Conservation (phyloP, 129 eudicot genomes). For the Centrapalus pauciflorus region DNA sequence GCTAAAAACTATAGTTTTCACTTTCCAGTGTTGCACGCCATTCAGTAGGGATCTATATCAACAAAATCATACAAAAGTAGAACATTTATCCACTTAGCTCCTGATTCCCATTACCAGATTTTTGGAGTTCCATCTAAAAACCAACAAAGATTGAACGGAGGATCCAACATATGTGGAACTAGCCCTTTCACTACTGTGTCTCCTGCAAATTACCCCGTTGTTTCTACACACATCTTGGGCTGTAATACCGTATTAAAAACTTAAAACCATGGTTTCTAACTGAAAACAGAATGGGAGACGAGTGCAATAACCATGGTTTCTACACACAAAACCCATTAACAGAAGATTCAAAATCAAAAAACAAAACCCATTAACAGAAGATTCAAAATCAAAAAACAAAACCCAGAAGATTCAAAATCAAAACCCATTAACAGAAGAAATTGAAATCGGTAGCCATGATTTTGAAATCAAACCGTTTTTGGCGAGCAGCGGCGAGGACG, state of each 20-base stretch:
- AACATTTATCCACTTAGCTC: background rate
- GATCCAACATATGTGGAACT: background rate
- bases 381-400: too few species aligned
- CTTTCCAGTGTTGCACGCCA: background rate
- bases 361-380: too few species aligned
- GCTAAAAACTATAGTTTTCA: background rate
- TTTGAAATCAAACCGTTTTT: too few species aligned
- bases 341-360: too few species aligned
- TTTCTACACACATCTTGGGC: background rate
- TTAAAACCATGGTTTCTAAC: background rate
- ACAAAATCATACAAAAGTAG: background rate
- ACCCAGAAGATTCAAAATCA: too few species aligned
- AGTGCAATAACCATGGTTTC: too few species aligned
- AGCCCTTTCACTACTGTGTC: background rate
- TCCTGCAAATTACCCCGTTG: background rate
- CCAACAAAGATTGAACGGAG: background rate
- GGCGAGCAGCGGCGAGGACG: too few species aligned
- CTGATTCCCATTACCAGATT: background rate
- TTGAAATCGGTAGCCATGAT: too few species aligned
- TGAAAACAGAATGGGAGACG: too few species aligned
- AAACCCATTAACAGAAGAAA: too few species aligned
- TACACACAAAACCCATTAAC: too few species aligned
- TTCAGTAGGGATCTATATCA: background rate
- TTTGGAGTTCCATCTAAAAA: background rate
- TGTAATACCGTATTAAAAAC: background rate